These are phyloP conservation scores for Tricholoma sp. DNA, from an alignment of 768 basidiomycete genomes.

Conservation along the genomic window DNA sequence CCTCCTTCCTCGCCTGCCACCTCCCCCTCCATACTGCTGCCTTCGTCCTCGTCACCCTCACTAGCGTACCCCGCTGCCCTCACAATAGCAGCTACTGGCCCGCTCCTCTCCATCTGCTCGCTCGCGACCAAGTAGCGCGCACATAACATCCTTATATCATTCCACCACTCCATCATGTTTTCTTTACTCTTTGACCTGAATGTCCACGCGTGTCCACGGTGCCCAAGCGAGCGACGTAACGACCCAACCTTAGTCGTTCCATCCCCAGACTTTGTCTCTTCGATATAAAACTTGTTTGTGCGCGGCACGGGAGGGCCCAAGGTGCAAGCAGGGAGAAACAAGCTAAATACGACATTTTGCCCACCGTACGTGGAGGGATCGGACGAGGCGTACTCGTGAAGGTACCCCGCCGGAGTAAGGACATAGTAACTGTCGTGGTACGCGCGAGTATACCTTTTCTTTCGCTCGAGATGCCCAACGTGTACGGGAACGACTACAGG, in stretches of 20 bases:
- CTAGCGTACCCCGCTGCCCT: constrained; percentile 80
- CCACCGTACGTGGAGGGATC: constrained; percentile 56
- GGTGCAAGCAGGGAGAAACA: constrained; percentile 95
- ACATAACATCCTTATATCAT: constrained; percentile 90
- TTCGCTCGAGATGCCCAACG: constrained; percentile 86
- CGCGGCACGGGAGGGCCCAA: constrained; percentile 81
- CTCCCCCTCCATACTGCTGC: constrained; percentile 43
- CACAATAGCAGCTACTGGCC: constrained; percentile 91
- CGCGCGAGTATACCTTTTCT: constrained; percentile 87
- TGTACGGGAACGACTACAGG: constrained; percentile 82
- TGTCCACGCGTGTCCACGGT: constrained; percentile 59
- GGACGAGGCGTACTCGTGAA: constrained; percentile 84
- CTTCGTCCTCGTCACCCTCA: constrained; percentile 64
- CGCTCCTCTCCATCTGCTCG: constrained; percentile 88
- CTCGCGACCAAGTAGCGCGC: constrained; percentile 91
- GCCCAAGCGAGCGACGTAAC: constrained; percentile 30
- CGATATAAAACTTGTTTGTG: constrained; percentile 97
- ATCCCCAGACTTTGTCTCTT: constrained; percentile 78
- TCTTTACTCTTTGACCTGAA: constrained; percentile 87
- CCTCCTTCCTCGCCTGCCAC: constrained; percentile 36
- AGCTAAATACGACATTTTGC: constrained; percentile 64
- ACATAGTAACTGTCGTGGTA: constrained; percentile 88
- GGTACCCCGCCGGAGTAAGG: constrained; percentile 91
- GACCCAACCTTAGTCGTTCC: constrained; percentile 59
- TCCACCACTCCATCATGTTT: constrained; percentile 99